Percentiles rank a stretch among this genome's conserved stretches.
Evolutionary conservation across 2,329 filamentous ascomycete genomes (phyloP).

Genomic region (Fusarium sp.): DNA sequence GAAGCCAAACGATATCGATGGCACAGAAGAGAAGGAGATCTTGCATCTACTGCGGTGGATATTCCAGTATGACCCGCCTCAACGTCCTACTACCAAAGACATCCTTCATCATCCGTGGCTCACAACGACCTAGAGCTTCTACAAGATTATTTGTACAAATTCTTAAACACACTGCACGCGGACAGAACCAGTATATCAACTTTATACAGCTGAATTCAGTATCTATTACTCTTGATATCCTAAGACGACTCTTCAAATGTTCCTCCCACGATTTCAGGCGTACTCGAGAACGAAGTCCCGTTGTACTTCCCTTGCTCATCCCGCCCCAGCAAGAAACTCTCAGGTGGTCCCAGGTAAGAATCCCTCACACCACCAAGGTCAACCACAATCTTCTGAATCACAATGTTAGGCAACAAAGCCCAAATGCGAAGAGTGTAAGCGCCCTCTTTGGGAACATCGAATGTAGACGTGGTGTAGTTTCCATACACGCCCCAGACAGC

Average conservation of each 20-base stretch:
- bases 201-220: not conserved
- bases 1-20: not conserved
- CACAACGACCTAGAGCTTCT: not conserved
- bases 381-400: conserved; percentile 69
- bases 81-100: not conserved
- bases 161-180: too few species aligned
- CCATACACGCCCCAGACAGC: conserved; percentile 59
- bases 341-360: conserved; percentile 69
- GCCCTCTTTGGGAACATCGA: conserved; percentile 56
- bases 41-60: not conserved
- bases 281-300: conserved; percentile 25
- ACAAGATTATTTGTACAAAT: too few species aligned
- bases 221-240: too few species aligned
- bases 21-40: not conserved
- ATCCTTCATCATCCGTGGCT: not conserved
- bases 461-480: conserved; percentile 61
- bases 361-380: conserved; percentile 66
- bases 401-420: conserved; percentile 64
- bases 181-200: too few species aligned
- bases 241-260: not conserved
- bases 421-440: conserved; percentile 64
- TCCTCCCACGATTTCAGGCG: conserved; percentile 9
- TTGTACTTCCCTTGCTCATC: conserved; percentile 29
- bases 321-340: conserved; percentile 59
- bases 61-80: not conserved